Evolutionary conservation across 2,329 filamentous ascomycete genomes (phyloP), one percentile per base, ranked within the genome.

Genomic region (Fusarium newnesense): DNA sequence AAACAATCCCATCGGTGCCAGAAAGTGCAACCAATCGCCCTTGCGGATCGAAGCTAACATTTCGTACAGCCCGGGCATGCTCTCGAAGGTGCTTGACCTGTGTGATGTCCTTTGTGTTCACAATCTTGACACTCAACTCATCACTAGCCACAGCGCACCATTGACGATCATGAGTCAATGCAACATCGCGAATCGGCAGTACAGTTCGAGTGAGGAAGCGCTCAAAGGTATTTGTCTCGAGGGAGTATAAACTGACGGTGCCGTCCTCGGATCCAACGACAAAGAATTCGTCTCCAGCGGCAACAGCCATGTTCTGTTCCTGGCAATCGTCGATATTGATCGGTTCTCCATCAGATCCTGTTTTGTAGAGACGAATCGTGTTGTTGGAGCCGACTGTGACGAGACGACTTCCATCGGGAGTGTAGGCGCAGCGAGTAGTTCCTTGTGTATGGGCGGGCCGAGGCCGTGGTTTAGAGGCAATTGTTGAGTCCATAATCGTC

Each of bases 121-220:
- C 94, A 28, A 99, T 85, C 81, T 97, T 97, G 75, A 98, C 94
- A 3, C 92, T 93, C 66, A 97, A 86, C 81, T 99, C 96, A 81
- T 98, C 97, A 86, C 95, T 98, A n/a, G 95, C 95, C 32, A 98
- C 94, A 36, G 96, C 96, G 73, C 92, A 94, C 95, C 95, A 98
- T 77, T 93, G 89, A 0, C 90, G 88, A 80, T 98, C 93, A 4
- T 90, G 89, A 5, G 94, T 95, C 19, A 99, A 85, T 8, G 94
- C 91, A 60, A 99, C 86, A 80, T 98, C 95, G 78, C 96, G 90
- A 37, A 98, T 90, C 1, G 96, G 94, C 6, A 98, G 85, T n/a
- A 94, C 92, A 65, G 92, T 94, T 73, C 96, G 91, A 32, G 95
- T 88, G 57, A 99, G 88, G 74, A 97, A 93, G 67, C 92, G 91